Conservation (phyloP, 2,329 filamentous ascomycete species). For the Aureobasidium zeae region DNA sequence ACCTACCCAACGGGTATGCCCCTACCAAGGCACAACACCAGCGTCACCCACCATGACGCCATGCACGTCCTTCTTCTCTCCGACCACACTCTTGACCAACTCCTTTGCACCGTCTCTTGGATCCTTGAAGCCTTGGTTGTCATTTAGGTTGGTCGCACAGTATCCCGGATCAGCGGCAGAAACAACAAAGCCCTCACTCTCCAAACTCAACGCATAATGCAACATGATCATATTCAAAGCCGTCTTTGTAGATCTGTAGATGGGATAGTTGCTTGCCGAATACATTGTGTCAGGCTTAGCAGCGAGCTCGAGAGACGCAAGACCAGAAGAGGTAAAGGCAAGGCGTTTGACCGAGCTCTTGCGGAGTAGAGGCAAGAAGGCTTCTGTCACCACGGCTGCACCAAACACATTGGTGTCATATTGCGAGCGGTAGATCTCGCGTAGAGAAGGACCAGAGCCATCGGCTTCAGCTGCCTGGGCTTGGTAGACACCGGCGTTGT, state of each 20-base stretch:
- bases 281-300: background rate
- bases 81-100: conserved; percentile 20
- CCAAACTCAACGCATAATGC: conserved; percentile 14
- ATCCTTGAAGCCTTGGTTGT: conserved; percentile 21
- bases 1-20: no score
- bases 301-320: conserved; percentile 19
- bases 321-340: conserved; percentile 23
- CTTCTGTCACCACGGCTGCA: conserved; percentile 20
- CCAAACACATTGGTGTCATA: conserved; percentile 27
- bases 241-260: conserved; percentile 23
- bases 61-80: conserved; percentile 23
- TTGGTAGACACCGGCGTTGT: conserved; percentile 29
- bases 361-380: conserved; percentile 22
- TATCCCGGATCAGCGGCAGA: conserved; percentile 21
- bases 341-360: conserved; percentile 22
- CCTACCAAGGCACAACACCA: conserved; percentile 22
- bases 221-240: conserved; percentile 26
- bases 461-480: background rate
- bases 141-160: conserved; percentile 24
- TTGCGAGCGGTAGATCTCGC: conserved; percentile 19
- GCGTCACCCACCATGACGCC: conserved; percentile 21
- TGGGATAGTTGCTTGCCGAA: conserved; percentile 14
- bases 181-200: conserved; percentile 22
- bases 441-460: conserved; percentile 3
- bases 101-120: conserved; percentile 25